Conservation (phyloP, 345 rosid genomes). For the Rubroshorea leprosula region DNA sequence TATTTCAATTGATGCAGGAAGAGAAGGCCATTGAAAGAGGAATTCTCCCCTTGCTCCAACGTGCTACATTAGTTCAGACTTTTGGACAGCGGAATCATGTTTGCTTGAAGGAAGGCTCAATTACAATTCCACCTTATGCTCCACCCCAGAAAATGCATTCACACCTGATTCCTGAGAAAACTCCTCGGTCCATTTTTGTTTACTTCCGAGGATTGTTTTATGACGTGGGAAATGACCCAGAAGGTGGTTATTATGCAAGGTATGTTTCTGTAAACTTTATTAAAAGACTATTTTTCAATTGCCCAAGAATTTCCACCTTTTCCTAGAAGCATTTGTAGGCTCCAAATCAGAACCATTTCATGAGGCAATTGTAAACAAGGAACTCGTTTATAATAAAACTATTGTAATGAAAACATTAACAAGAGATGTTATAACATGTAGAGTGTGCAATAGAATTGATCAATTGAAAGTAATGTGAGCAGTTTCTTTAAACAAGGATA, state of each 20-base stretch:
- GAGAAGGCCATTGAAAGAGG: constrained; percentile 98
- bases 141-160: constrained; percentile 98
- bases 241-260: constrained; percentile 99
- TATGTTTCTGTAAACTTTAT: constrained; percentile 22
- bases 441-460: too few relatives aligned
- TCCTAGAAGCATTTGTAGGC: not conserved
- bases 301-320: not conserved
- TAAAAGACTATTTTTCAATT: constrained; percentile 12
- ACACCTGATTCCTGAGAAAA: constrained; percentile 73
- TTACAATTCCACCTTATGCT: constrained; percentile 96
- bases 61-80: constrained; percentile 96
- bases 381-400: not conserved
- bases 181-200: constrained; percentile 89
- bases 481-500: too few relatives aligned
- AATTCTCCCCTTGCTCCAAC: constrained; percentile 77
- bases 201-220: constrained; percentile 97
- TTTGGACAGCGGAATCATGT: constrained; percentile 96
- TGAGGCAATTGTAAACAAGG: not conserved
- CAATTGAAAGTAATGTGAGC: too few relatives aligned
- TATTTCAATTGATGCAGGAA: constrained; percentile 42
- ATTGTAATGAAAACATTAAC: not conserved
- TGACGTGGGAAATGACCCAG: constrained; percentile 96
- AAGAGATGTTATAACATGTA: not conserved
- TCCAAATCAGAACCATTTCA: not conserved
- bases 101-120: constrained; percentile 92